These are phyloP conservation scores for Macrolepiota fuliginosa DNA, from an alignment of 768 basidiomycete genomes.

Conservation along the genomic window DNA sequence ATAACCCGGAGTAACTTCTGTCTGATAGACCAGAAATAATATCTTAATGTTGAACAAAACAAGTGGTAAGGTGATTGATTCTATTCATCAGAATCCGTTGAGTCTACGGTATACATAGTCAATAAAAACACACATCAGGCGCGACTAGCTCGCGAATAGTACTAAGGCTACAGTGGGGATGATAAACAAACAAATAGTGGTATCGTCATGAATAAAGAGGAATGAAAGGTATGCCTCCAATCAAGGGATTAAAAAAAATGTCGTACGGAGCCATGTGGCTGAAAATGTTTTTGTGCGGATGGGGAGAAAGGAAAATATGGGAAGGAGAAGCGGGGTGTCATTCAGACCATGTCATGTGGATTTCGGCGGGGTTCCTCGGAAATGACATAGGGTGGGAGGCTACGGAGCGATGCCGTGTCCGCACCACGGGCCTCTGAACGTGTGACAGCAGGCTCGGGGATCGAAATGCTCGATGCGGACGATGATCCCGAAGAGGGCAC, in stretches of 20 bases:
- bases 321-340: background rate
- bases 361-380: conserved; percentile 4
- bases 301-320: background rate
- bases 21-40: too few species aligned
- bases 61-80: background rate
- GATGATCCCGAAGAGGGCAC: conserved; percentile 30
- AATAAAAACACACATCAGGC: conserved; percentile 12
- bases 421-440: conserved; percentile 20
- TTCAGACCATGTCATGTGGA: conserved; percentile 9
- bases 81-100: conserved; percentile 2
- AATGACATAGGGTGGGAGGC: background rate
- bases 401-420: conserved; percentile 29
- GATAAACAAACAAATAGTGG: background rate
- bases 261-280: background rate
- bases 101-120: background rate
- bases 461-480: conserved; percentile 32
- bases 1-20: too few species aligned
- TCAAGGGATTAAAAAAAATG: too few species aligned
- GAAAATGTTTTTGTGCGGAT: background rate
- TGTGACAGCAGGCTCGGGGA: conserved; percentile 21
- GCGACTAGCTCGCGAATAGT: background rate
- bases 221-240: too few species aligned
- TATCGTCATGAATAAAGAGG: background rate
- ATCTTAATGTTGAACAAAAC: background rate
- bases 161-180: conserved; percentile 10